These are phyloP conservation scores for Glycine tomentella DNA, from an alignment of 306 rosid species.

Conservation along the genomic window DNA sequence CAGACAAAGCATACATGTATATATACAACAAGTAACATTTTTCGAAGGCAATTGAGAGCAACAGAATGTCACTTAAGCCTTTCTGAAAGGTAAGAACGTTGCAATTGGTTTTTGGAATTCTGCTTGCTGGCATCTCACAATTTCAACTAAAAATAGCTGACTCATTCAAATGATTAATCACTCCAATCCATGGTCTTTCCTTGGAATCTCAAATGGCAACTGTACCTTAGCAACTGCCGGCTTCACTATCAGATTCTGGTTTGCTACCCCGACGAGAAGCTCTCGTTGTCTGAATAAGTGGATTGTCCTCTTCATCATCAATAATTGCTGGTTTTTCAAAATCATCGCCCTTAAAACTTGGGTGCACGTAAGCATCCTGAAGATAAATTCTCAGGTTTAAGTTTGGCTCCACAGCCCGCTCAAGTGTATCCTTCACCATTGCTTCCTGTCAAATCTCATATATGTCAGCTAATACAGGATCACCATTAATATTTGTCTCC, in stretches of 20 bases:
- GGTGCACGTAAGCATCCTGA: conserved; percentile 77
- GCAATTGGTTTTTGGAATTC: background rate
- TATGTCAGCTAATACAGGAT: background rate
- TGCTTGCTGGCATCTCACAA: conserved; percentile 28
- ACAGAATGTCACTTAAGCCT: background rate
- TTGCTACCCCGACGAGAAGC: conserved; percentile 56
- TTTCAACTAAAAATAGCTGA: conserved; percentile 20
- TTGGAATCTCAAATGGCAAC: conserved; percentile 31
- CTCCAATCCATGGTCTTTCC: conserved; percentile 5
- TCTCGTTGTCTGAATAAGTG: conserved; percentile 80
- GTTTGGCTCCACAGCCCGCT: conserved; percentile 78
- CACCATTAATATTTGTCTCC: conserved; percentile 19
- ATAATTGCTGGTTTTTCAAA: conserved; percentile 42
- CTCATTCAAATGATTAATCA: conserved; percentile 15
- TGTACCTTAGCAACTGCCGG: conserved; percentile 11
- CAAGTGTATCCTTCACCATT: conserved; percentile 91
- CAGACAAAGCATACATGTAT: background rate
- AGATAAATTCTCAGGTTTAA: conserved; percentile 74
- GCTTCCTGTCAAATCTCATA: conserved; percentile 71
- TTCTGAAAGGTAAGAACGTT: too few species aligned
- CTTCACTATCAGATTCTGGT: conserved; percentile 55
- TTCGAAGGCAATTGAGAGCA: conserved; percentile 3
- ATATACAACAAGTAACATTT: conserved; percentile 18
- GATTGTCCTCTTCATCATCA: conserved; percentile 83
- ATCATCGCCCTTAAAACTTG: conserved; percentile 64